Evolutionary conservation across 495 filamentous ascomycete species (phyloP).

Genomic region (Staphylotrichum longicolle): DNA sequence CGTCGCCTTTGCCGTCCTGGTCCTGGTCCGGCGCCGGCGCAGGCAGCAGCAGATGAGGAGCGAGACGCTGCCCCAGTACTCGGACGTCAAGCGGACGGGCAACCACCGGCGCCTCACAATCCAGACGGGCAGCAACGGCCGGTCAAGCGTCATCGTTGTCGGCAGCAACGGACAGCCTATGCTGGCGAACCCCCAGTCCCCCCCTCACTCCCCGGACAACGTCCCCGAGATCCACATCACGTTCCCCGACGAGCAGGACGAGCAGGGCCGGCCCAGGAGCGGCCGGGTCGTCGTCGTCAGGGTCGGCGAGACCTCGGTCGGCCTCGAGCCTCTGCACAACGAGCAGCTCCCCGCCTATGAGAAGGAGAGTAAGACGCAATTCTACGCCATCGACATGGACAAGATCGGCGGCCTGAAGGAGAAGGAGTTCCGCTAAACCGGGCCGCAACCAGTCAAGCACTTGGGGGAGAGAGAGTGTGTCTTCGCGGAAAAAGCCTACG

Average conservation of each 20-base stretch:
- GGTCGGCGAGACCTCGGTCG: conserved; percentile 84
- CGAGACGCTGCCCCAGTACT: conserved; percentile 58
- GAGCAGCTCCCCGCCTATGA: conserved; percentile 84
- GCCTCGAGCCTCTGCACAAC: conserved; percentile 80
- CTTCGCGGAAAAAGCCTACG: conserved; percentile 1
- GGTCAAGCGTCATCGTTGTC: conserved; percentile 70
- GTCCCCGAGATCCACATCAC: conserved; percentile 97
- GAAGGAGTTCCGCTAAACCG: conserved; percentile 57
- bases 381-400: conserved; percentile 90
- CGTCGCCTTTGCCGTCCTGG: conserved; percentile 60
- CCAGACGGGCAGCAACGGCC: conserved; percentile 61
- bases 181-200: conserved; percentile 68
- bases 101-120: conserved; percentile 50
- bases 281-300: conserved; percentile 89
- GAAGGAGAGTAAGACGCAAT: conserved; percentile 68
- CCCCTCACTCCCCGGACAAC: conserved; percentile 71
- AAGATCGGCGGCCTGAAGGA: conserved; percentile 93
- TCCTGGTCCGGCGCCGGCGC: conserved; percentile 63
- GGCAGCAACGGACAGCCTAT: conserved; percentile 69
- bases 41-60: conserved; percentile 47
- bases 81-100: conserved; percentile 41
- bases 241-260: conserved; percentile 92
- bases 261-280: conserved; percentile 78
- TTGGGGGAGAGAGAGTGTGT: neutral
- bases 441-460: conserved; percentile 1